Evolutionary conservation across 495 filamentous ascomycete genomes (phyloP).

Genomic region (Aspergillus hancockii): DNA sequence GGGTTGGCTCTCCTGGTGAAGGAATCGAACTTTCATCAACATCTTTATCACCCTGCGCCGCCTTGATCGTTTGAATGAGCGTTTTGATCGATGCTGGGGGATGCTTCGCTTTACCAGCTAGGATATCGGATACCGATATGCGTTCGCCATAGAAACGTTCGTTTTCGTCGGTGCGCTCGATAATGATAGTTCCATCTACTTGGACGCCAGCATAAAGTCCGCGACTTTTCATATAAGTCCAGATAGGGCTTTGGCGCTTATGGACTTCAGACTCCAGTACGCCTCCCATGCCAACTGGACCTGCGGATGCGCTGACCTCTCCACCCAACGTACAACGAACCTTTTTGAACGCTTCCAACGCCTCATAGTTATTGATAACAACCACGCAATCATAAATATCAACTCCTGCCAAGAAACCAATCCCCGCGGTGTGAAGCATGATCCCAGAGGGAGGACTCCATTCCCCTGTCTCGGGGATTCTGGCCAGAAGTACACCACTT

Average conservation of each 20-base stretch:
- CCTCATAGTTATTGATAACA: conserved; percentile 81
- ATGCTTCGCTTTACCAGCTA: conserved; percentile 74
- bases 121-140: conserved; percentile 75
- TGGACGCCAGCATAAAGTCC: conserved; percentile 82
- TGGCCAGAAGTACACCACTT: conserved; percentile 77
- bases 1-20: conserved; percentile 59
- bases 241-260: conserved; percentile 71
- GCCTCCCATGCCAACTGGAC: conserved; percentile 75
- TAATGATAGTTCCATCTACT: conserved; percentile 80
- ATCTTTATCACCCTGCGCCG: conserved; percentile 76
- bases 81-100: conserved; percentile 63
- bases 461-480: conserved; percentile 72
- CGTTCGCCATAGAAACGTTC: conserved; percentile 79
- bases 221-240: conserved; percentile 85
- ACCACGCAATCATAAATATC: conserved; percentile 94
- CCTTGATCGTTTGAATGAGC: conserved; percentile 77
- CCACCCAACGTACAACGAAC: conserved; percentile 75
- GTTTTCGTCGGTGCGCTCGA: conserved; percentile 86
- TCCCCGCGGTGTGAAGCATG: conserved; percentile 78
- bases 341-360: conserved; percentile 77
- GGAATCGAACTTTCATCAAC: conserved; percentile 61
- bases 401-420: conserved; percentile 87
- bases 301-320: conserved; percentile 74
- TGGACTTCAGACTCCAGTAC: conserved; percentile 73
- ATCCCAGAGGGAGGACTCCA: conserved; percentile 91